Evolutionary conservation across 2,329 filamentous ascomycete species (phyloP), one percentile per base, ranked within the genome.

Genomic region (Venturia aucupariae): DNA sequence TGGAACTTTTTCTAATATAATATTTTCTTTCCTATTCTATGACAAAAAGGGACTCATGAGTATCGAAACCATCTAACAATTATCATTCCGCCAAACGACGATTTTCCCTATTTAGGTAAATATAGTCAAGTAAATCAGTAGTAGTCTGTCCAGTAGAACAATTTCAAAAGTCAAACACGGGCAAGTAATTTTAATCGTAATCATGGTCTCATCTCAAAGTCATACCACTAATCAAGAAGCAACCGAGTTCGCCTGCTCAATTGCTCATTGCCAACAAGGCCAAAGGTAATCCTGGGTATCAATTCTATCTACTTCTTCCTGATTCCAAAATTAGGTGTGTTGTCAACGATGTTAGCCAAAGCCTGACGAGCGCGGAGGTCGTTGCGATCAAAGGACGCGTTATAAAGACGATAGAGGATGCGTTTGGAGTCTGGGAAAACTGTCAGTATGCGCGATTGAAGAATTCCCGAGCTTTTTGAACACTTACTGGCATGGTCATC

Each of bases 401-500:
- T 62, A n/a, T 41, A 65, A 15, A 62, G 32, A 17, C 19, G 19
- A 13, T 39, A 39, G 30, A 63, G 60, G 22, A 63, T n/a, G 30
- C 59, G 59, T 54, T 55, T 65, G 0, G 64, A 65, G 32, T 65
- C 64, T 65, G 27, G 27, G 22, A 17, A 24, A 46, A 22, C 11
- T 19, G 39, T 63, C n/a, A 63, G 32, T 17, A 19, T 61, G 24
- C 17, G 48, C 46, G n/a, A 19, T 24, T 11, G 22, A 24, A 22
- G 15, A 3, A 17, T 10, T 4, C 4, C 10, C 22, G 22, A 11
- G 22, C 22, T 7, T 22, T 22, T 5, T 3, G 19, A 8, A 32
- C n/a, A 79, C 79, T 74, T 85, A 81, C 93, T 91, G 55, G 90
- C 90, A 78, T 96, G 91, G 68, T 89, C 85, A 62, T 81, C 78